Conservation (phyloP, 495 filamentous ascomycete species). For the Friedmanniomyces endolithicus region DNA sequence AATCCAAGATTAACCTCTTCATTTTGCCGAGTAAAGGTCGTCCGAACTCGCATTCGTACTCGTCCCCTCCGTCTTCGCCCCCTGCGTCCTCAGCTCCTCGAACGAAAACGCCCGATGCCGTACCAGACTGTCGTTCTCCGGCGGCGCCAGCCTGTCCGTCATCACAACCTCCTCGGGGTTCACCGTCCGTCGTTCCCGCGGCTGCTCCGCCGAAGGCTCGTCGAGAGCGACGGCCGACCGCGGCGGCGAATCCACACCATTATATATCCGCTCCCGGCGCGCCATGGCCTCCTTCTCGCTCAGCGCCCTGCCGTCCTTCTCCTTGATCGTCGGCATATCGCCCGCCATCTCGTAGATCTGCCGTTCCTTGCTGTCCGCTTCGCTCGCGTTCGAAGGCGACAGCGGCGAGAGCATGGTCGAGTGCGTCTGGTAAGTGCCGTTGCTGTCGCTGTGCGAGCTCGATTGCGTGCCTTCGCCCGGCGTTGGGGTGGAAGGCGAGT, state of each 20-base stretch:
- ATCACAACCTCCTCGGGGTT: slow-evolving; percentile 8
- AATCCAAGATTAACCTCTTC: background rate
- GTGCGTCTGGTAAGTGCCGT: slow-evolving; percentile 4
- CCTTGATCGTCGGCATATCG: slow-evolving; percentile 24
- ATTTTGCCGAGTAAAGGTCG: background rate
- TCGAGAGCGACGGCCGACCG: background rate
- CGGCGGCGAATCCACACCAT: slow-evolving; percentile 26
- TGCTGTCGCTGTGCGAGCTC: slow-evolving; percentile 6
- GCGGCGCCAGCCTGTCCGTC: background rate
- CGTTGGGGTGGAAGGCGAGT: slow-evolving; percentile 6
- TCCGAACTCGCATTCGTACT: background rate
- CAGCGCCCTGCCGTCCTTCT: slow-evolving; percentile 27
- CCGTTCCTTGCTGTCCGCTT: slow-evolving; percentile 25
- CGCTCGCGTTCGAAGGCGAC: slow-evolving; percentile 8
- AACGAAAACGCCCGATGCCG: slow-evolving; percentile 16
- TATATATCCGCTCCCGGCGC: slow-evolving; percentile 27
- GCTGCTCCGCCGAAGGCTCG: background rate
- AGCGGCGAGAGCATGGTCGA: slow-evolving; percentile 12
- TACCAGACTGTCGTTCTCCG: background rate
- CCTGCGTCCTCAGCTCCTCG: slow-evolving; percentile 2
- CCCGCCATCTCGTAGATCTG: slow-evolving; percentile 31
- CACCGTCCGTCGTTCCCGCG: background rate
- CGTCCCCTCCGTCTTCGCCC: too few species aligned
- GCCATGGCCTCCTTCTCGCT: slow-evolving; percentile 30
- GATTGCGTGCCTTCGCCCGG: slow-evolving; percentile 15